phyloP scores from a whole-genome alignment of 306 rosid species.

The Ziziphus jujuba region DNA sequence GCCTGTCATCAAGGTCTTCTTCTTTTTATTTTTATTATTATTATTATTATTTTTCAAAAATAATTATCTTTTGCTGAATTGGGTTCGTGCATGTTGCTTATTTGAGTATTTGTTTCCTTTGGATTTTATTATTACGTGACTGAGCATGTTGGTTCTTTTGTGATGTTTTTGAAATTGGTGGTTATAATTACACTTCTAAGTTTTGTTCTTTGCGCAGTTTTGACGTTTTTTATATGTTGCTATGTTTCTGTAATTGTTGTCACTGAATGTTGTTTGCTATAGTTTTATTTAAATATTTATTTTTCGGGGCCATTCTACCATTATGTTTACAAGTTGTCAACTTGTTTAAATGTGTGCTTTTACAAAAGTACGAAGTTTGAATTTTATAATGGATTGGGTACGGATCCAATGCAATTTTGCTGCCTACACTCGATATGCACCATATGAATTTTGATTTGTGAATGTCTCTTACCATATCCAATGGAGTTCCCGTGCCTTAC shows the following conservation, averaged over 20 bases:
- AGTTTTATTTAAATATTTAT: too few relatives aligned
- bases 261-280: too few relatives aligned
- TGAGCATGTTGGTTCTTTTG: not conserved
- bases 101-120: not conserved
- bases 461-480: too few relatives aligned
- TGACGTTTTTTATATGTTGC: too few relatives aligned
- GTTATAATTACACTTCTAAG: too few relatives aligned
- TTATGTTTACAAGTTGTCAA: too few relatives aligned
- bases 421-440: not conserved
- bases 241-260: too few relatives aligned
- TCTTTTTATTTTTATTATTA: too few relatives aligned
- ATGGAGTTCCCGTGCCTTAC: too few relatives aligned
- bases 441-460: too few relatives aligned
- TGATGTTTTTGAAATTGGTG: not conserved
- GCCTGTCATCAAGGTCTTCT: constrained; percentile 35
- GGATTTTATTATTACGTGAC: not conserved
- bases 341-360: too few relatives aligned
- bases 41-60: not conserved
- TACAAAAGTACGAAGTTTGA: not conserved
- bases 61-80: not conserved
- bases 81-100: not conserved
- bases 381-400: not conserved
- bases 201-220: too few relatives aligned
- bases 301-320: not conserved
- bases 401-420: not conserved